phyloP scores from a whole-genome alignment of 169 alveolate genomes.

The Plasmodium fragile region DNA sequence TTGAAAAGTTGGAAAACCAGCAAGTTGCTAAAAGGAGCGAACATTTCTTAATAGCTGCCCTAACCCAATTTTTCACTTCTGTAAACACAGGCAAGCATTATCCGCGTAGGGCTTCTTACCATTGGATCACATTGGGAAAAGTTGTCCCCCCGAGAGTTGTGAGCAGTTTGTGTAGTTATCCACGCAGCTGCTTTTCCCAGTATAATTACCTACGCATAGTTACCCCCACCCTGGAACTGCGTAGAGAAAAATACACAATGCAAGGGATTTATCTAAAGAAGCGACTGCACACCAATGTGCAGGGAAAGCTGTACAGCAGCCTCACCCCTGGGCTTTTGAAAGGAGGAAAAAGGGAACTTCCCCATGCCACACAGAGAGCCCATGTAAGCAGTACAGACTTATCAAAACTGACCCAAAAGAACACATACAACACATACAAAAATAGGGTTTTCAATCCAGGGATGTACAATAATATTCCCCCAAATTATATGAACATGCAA shows the following conservation, averaged over 20 bases:
- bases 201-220: not conserved
- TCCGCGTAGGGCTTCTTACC: not conserved
- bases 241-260: not conserved
- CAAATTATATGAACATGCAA: constrained; percentile 32
- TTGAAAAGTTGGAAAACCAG: not conserved
- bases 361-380: not conserved
- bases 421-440: constrained; percentile 57
- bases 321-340: not conserved
- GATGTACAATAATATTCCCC: constrained; percentile 17
- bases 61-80: not conserved
- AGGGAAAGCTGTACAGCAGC: constrained; percentile 14
- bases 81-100: not conserved
- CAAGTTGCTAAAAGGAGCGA: not conserved
- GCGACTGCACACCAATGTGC: not conserved
- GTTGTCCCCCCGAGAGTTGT: not conserved
- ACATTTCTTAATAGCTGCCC: not conserved
- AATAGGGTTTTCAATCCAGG: constrained; percentile 25
- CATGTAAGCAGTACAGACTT: constrained; percentile 6
- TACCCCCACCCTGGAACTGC: not conserved
- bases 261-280: constrained; percentile 5
- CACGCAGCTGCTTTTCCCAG: not conserved
- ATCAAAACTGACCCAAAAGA: constrained; percentile 1
- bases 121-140: not conserved
- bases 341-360: not conserved
- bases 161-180: not conserved